Evolutionary conservation across 2,329 filamentous ascomycete species (phyloP).

Genomic region (Chaetothyriales sp.): DNA sequence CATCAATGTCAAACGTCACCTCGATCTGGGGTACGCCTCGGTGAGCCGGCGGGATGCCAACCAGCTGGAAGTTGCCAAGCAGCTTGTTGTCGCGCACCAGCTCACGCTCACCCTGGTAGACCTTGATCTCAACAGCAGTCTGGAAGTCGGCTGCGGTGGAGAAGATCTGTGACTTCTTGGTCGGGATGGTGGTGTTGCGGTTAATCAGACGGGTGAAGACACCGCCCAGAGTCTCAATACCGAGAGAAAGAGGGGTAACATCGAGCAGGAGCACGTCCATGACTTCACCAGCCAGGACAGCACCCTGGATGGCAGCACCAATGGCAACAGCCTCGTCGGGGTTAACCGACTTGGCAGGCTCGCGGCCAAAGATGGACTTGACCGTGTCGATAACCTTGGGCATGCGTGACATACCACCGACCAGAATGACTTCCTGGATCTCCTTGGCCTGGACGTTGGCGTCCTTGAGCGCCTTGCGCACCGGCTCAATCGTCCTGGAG

Average conservation of each 20-base stretch:
- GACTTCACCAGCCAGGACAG: conserved; percentile 88
- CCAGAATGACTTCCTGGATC: conserved; percentile 93
- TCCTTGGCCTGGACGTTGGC: conserved; percentile 81
- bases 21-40: conserved; percentile 92
- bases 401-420: conserved; percentile 99
- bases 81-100: conserved; percentile 98
- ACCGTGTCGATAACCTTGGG: conserved; percentile 94
- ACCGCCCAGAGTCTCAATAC: conserved; percentile 96
- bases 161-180: conserved; percentile 98
- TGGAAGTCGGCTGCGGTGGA: conserved; percentile 97
- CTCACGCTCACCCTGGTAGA: conserved; percentile 99
- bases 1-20: conserved; percentile 97
- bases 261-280: conserved; percentile 91
- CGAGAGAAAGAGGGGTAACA: conserved; percentile 87
- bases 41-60: conserved; percentile 89
- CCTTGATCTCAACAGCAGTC: conserved; percentile 98
- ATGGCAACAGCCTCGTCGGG: conserved; percentile 96
- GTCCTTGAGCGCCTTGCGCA: conserved; percentile 94
- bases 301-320: conserved; percentile 92
- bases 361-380: conserved; percentile 91
- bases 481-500: conserved; percentile 70
- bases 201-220: conserved; percentile 97
- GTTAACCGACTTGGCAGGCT: conserved; percentile 96
- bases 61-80: conserved; percentile 97
- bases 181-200: conserved; percentile 97